Base-by-base conservation (phyloP, 73 alveolate genomes). In the Breviolum minutum region DNA sequence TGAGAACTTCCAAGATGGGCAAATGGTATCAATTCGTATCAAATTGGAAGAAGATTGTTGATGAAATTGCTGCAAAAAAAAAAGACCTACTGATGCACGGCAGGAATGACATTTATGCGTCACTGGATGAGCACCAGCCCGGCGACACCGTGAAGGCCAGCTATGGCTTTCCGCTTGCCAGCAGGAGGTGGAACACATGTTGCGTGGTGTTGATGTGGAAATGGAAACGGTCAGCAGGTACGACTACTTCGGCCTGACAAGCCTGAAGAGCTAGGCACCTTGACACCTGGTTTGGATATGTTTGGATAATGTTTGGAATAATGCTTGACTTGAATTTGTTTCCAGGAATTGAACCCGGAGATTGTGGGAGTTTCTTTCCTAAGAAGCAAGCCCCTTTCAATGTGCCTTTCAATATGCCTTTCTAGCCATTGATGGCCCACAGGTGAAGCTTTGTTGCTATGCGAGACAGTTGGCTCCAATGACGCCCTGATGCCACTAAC, bases 91-190 rank as follows among this genome's bases (percentile, higher is more conserved):
- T 13, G 74, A 11, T 66, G 88, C 11, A 8, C 63, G n/a, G 62
- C 22, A 91, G 97, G 88, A 91, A 91, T 63, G 97, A 91, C 97
- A 91, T 91, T 62, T 91, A 70, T 20, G 97, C 97, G 13, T 74
- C 61, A 32, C 76, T 91, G 48, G 97, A 91, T 73, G 87, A 70
- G 63, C 97, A 91, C 88, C 89, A 91, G 97, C 79, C 97, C 8
- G 97, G 97, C 11, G 97, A 91, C 40, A 7, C 32, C 0, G 76
- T 91, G 79, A 91, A 91, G 97, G 97, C 88, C 12, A 12, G n/a
- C 69, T 24, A n/a, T n/a, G n/a, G n/a, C n/a, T n/a, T n/a, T n/a
- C n/a, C 10, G 74, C 92, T 4, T 24, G 48, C 26, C 92, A 7
- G 74, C 30, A n/a, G n/a, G n/a, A n/a, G n/a, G n/a, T n/a, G n/a